Conservation (phyloP, 805 yeast genomes). For the Candida argentea region DNA sequence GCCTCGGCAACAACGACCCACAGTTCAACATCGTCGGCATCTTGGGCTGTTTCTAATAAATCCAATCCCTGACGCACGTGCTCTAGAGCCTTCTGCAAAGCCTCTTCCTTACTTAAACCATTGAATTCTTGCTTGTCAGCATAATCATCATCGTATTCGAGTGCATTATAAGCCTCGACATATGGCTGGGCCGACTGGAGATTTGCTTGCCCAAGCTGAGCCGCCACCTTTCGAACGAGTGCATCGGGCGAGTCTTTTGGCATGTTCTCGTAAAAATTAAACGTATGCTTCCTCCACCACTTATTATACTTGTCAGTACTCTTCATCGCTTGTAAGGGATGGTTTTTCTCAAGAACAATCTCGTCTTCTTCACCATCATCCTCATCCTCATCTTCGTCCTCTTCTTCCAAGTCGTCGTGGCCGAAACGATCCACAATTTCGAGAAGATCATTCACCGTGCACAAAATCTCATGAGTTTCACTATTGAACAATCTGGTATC, state of each 20-base stretch:
- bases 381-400: slow-evolving; percentile 40
- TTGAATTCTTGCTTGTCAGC: slow-evolving; percentile 21
- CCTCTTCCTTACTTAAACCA: slow-evolving; percentile 28
- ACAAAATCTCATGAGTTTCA: slow-evolving; percentile 42
- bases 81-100: slow-evolving; percentile 40
- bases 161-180: slow-evolving; percentile 40
- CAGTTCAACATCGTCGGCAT: slow-evolving; percentile 64
- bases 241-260: slow-evolving; percentile 13
- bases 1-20: slow-evolving; percentile 88
- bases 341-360: slow-evolving; percentile 32
- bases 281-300: slow-evolving; percentile 46
- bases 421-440: slow-evolving; percentile 65
- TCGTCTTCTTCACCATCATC: slow-evolving; percentile 22
- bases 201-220: slow-evolving; percentile 51
- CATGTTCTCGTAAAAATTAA: slow-evolving; percentile 21
- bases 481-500: slow-evolving; percentile 21
- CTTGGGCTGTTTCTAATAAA: slow-evolving; percentile 49
- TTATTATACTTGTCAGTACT: slow-evolving; percentile 35
- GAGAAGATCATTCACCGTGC: slow-evolving; percentile 54
- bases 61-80: slow-evolving; percentile 44
- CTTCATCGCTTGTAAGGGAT: slow-evolving; percentile 43
- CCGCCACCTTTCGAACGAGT: slow-evolving; percentile 31
- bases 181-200: slow-evolving; percentile 59
- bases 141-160: slow-evolving; percentile 48
- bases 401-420: slow-evolving; percentile 29